Base-by-base conservation (phyloP, 1,284 basidiomycete genomes). In the Rhodofomes roseus region DNA sequence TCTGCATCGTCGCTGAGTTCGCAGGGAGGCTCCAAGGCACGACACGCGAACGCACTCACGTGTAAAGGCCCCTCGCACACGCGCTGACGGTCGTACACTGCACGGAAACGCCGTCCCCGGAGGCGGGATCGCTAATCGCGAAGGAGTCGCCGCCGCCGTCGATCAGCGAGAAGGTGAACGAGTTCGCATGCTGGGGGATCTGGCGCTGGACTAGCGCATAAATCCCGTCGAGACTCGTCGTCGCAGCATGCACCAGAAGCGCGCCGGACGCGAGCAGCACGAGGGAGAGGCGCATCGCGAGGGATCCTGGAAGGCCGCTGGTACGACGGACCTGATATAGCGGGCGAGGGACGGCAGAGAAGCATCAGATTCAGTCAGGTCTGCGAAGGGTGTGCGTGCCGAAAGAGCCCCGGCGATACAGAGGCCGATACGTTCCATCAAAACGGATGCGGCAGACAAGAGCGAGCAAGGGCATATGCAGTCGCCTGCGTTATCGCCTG, bases 11-110 rank as follows among this genome's bases (percentile, higher is more conserved):
- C 2, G 8, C 20, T 50, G 36, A 37, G 11, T 9, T 36, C 31
- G 4, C 23, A 23, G 4, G 22, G 31, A 11, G 16, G 23, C 12
- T 34, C n/a, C 37, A 18, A 14, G 14, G 25, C 31, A n/a, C 31
- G n/a, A 4, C 29, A 7, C 12, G 14, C 4, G 12, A 23, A 27
- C 12, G 22, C 18, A 65, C 68, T 59, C 57, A 72, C 70, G 65
- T 68, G 58, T 73, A 72, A 8, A 72, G 58, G 5, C 71, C 71
- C 4, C 70, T 65, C 12, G 70, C 65, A 54, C 71, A 73, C 5
- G 69, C 70, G 56, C 63, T 70, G 23, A 68, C 63, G 12, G 71
- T 70, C 1, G 70, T 72, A 52, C 71, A 73, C 20, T 66, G 46
- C 22, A 73, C 62, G n/a, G 67, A 68, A 44, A 73, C 63, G 1